Base-by-base conservation (phyloP, 1,284 basidiomycete species). In the Trametes polyzona region DNA sequence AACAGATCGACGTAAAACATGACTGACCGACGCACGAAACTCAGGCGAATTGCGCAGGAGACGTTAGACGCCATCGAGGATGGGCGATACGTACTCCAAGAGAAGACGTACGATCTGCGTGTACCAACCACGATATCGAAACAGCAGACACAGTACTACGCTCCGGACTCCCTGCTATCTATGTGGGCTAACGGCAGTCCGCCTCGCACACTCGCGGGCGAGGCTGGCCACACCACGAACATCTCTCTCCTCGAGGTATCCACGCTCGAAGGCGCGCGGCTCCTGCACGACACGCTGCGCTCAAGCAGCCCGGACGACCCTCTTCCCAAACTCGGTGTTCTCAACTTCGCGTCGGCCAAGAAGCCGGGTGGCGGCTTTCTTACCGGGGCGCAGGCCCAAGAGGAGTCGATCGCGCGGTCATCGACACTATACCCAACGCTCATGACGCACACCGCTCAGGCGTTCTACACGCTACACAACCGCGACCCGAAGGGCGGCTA, bases 301-400 rank as follows among this genome's bases (percentile, higher is more conserved):
- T 41, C 51, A 33, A 32, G 54, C 46, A 17, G 19, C 23, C 51
- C 57, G 19, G 16, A 40, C 4, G 24, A 44, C 48, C 65, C 69
- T 44, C 1, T 29, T 7, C 69, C 59, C 26, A 78, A 73, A 46
- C 76, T 87, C 16, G 86, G 85, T 14, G 71, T 90, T 4, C 78
- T 90, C 36, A 88, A 84, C 68, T 90, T 89, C 63, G 87, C 86
- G 4, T 87, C 85, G 12, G 87, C 88, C 8, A 86, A 76, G 61
- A 82, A 83, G 24, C 84, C 86, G 1, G 88, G 87, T 1, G 87
- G 88, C 6, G 87, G 88, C 1, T 90, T 90, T 68, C 73, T 82
- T 30, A 74, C 62, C 35, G 89, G 88, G 29, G 80, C 87, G 2
- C 80, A 81, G 61, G 87, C 88, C 3, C 88, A 90, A 67, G 88